Conservation (phyloP, 2,329 filamentous ascomycete species). For the Cyclaneusma minus region DNA sequence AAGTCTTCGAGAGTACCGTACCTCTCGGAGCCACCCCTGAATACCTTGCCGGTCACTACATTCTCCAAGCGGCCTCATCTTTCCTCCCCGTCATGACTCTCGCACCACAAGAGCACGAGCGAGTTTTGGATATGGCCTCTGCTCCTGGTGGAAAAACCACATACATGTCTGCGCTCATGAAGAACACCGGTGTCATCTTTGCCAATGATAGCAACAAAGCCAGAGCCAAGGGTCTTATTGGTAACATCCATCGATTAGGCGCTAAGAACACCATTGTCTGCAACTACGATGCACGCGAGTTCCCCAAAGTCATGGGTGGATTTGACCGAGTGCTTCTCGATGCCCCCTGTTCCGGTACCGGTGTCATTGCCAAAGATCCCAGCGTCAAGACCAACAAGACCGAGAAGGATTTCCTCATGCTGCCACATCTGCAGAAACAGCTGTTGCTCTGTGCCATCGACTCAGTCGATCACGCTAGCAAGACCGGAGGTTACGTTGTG, state of each 20-base stretch:
- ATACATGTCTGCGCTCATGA: constrained; percentile 92
- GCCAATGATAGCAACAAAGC: constrained; percentile 93
- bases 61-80: constrained; percentile 88
- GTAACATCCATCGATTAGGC: constrained; percentile 90
- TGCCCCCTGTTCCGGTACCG: constrained; percentile 89
- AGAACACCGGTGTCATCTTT: constrained; percentile 89
- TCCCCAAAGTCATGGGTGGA: constrained; percentile 85
- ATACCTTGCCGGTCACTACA: constrained; percentile 95
- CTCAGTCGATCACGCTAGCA: constrained; percentile 78
- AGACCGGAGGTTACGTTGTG: constrained; percentile 87
- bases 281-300: constrained; percentile 88
- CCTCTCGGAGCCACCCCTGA: constrained; percentile 82
- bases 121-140: constrained; percentile 83
- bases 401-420: constrained; percentile 80
- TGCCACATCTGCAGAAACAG: constrained; percentile 92
- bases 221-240: constrained; percentile 91
- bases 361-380: constrained; percentile 93
- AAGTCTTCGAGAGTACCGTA: constrained; percentile 82
- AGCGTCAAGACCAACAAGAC: constrained; percentile 98
- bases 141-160: constrained; percentile 95
- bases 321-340: constrained; percentile 92
- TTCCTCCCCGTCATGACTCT: constrained; percentile 97
- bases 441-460: constrained; percentile 86
- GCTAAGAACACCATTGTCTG: constrained; percentile 90
- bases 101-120: constrained; percentile 82